Conservation (phyloP, 805 yeast genomes). For the Torulaspora gathmanii region DNA sequence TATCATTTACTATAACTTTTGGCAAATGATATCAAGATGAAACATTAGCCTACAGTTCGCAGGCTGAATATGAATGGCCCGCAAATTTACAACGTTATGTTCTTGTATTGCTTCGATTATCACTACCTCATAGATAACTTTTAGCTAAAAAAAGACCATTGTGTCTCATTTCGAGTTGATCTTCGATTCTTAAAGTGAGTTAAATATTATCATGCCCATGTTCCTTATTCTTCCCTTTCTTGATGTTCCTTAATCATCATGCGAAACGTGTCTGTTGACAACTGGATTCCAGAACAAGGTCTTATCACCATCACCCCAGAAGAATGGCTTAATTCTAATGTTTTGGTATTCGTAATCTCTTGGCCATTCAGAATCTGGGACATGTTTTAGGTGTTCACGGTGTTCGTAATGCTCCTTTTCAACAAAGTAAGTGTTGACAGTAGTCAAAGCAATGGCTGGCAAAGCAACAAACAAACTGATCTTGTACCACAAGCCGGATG, state of each 20-base stretch:
- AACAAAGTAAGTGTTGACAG: slow-evolving; percentile 72
- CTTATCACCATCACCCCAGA: slow-evolving; percentile 99
- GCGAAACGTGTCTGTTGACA: slow-evolving; percentile 77
- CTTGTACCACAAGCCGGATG: slow-evolving; percentile 80
- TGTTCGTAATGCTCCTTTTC: slow-evolving; percentile 90
- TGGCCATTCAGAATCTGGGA: slow-evolving; percentile 92
- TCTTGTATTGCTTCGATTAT: background rate
- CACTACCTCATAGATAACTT: background rate
- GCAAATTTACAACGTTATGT: background rate
- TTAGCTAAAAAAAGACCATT: background rate
- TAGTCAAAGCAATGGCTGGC: slow-evolving; percentile 74
- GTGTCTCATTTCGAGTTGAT: background rate
- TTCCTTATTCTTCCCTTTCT: background rate
- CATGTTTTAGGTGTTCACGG: slow-evolving; percentile 63
- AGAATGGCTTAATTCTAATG: slow-evolving; percentile 79
- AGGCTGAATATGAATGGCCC: background rate
- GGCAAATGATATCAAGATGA: background rate
- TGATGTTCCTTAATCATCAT: slow-evolving; percentile 16
- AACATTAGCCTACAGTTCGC: background rate
- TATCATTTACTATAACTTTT: background rate
- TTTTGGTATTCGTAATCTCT: slow-evolving; percentile 86
- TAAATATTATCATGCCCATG: slow-evolving; percentile 10
- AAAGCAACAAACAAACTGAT: slow-evolving; percentile 73
- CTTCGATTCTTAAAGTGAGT: slow-evolving; percentile 1
- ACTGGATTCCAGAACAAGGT: slow-evolving; percentile 94